Evolutionary conservation across 2,329 filamentous ascomycete species (phyloP), one percentile per base, ranked within the genome.

Genomic region (Phyllosticta citrichinensis): DNA sequence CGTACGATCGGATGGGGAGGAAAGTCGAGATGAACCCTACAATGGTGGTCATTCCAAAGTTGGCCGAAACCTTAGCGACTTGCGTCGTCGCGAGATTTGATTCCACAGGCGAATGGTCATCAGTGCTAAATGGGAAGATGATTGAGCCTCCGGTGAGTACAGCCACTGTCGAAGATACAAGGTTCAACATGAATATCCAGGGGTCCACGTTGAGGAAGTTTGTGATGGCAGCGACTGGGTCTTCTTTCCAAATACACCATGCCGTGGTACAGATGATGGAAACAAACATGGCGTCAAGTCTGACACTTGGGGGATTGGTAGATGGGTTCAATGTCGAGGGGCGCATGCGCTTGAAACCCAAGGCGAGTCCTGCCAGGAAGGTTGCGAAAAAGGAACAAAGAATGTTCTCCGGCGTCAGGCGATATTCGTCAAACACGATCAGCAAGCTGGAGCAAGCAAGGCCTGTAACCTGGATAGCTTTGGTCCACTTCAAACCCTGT

Each of bases 381-480:
- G 56, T 56, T 10, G 58, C 54, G 19, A 56, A 30, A 19, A 56
- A 10, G 19, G 58, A 20, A 25, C 53, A 56, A 35, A 61, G 30
- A 30, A 56, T 52, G 54, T 54, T 54, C 12, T 51, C 24, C 3
- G 54, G 24, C 1, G 47, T 56, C 40, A 61, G 20, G 8, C 58
- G 58, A n/a, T 61, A 61, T 14, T 61, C 58, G 20, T 61, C 58
- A 17, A 56, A 61, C 8, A 61, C 35, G 17, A 60, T 30, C 2
- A 56, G 40, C n/a, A 27, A 55, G 27, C 53, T 56, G 14, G 40
- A 61, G 5, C 22, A 19, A 3, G 54, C 25, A 17, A 56, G 40
- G 20, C 65, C 57, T 27, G 67, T 55, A 1, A 61, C 56, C n/a
- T 63, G 22, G 70, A 64, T 51, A 67, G 68, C 58, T 71, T 72